Evolutionary conservation across 805 yeast genomes (phyloP), one percentile per base, ranked within the genome.

Genomic region (Saccharomycopsis babjevae): DNA sequence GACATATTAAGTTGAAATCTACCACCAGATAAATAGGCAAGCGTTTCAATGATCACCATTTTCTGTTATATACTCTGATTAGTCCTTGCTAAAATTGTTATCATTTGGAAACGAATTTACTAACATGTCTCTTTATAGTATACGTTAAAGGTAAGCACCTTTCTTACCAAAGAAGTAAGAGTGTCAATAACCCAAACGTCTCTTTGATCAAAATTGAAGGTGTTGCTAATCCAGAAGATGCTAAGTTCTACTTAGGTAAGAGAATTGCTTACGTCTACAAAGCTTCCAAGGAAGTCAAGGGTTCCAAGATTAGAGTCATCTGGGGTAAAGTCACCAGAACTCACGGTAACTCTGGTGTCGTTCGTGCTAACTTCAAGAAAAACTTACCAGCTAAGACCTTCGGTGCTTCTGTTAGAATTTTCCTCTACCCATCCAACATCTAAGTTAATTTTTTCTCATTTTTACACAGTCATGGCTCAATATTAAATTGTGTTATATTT

Each of bases 101-200:
- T 22, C 25, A n/a, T 7, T 18, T 42, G 22, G 25, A 42, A 13
- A 16, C n/a, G 13, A 28, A 18, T n/a, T 65, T 65, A 66, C 67
- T 68, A 66, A 67, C 67, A 39, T 42, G 54, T 46, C 18, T 46
- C 28, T 61, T 50, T 50, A 67, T 77, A 89, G 96, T 94, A 83
- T 94, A 94, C 97, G 98, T 94, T 82, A 94, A 93, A 87, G 99
- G 98, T 83, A 94, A 93, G 87, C 99, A 94, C 88, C 79, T 94
- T 77, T 92, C 97, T 74, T 94, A 93, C 96, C 98, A 94, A 86
- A 96, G 99, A 84, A 91, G 97, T 73, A 94, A 94, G 91, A 85
- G 85, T 80, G 89, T 88, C 77, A 91, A 86, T 87, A 89, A 94
- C 96, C 97, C 99, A 79, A 88, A 89, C 83, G 89, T 89, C 73